Evolutionary conservation across 805 yeast species (phyloP), one percentile per base, ranked within the genome.

Genomic region (Saturnispora serradocipensis): DNA sequence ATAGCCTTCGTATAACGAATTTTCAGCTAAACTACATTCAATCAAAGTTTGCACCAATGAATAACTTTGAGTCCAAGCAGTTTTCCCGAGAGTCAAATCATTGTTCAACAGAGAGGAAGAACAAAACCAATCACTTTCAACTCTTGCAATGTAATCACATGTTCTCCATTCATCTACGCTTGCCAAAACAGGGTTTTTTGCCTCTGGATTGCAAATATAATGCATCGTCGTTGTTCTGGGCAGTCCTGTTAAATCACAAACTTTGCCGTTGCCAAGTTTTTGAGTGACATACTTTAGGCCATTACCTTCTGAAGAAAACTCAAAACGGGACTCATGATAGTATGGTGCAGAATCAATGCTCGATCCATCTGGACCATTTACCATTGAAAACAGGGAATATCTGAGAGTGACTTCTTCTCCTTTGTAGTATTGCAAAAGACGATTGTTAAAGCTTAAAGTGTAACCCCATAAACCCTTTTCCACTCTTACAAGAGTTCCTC

Each of bases 171-270:
- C 72, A 15, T 57, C 52, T 6, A 66, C 55, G 6, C 49, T 46
- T 6, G 51, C 50, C n/a, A 67, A 52, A 13, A n/a, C 25, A 4
- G 70, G 65, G 1, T 10, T 0, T 3, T 34, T 15, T 2, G 49
- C 40, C 11, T 57, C 42, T 2, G 53, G 49, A 44, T 59, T 63
- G 45, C 72, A 69, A 5, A 53, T 50, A 44, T 67, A 68, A 16
- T 59, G 56, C 18, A 68, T 55, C 1, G 55, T 56, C 2, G 64
- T 58, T 4, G 57, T 45, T 44, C 72, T 53, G 22, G 61, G 63
- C n/a, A 51, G 51, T 2, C 62, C 61, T 3, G 71, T 69, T 32
- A 67, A 46, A 51, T 69, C 72, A 57, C 72, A 69, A 2, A 58
- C 52, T 2, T 61, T 56, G 5, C 72, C 72, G 43, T 61, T 60